These are phyloP conservation scores for Coemansia sp. DNA, from an alignment of 192 early-diverging fungal species.

Conservation along the genomic window DNA sequence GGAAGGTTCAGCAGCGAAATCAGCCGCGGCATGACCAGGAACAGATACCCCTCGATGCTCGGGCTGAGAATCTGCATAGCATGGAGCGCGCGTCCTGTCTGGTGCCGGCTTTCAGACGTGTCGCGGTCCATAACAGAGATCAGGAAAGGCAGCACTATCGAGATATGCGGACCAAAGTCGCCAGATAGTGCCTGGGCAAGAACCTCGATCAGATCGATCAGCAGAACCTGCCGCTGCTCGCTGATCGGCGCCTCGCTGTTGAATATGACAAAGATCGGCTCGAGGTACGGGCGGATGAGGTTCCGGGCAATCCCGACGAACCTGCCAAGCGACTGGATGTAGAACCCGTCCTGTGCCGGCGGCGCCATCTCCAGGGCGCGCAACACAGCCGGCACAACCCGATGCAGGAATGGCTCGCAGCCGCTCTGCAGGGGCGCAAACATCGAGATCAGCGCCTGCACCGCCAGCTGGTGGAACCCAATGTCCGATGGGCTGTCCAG, in stretches of 20 bases:
- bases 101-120: constrained; percentile 62
- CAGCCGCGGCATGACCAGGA: constrained; percentile 85
- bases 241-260: constrained; percentile 73
- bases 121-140: constrained; percentile 86
- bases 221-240: constrained; percentile 62
- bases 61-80: constrained; percentile 82
- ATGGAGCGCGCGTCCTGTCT: constrained; percentile 70
- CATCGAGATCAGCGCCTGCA: constrained; percentile 91
- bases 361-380: constrained; percentile 83
- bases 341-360: constrained; percentile 75
- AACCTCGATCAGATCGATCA: constrained; percentile 80
- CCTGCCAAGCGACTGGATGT: constrained; percentile 82
- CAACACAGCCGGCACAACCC: constrained; percentile 83
- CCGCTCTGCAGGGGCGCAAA: constrained; percentile 71
- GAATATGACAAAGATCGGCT: constrained; percentile 79
- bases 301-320: constrained; percentile 88
- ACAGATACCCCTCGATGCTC: constrained; percentile 93
- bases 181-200: constrained; percentile 86
- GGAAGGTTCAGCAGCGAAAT: constrained; percentile 76
- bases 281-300: constrained; percentile 86
- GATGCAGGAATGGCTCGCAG: constrained; percentile 20
- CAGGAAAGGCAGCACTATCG: constrained; percentile 79
- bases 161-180: constrained; percentile 87
- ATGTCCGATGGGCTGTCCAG: constrained; percentile 78
- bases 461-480: constrained; percentile 80